These are phyloP conservation scores for Magnaporthiopsis rhizophila DNA, from an alignment of 2,329 filamentous ascomycete species.

Conservation along the genomic window DNA sequence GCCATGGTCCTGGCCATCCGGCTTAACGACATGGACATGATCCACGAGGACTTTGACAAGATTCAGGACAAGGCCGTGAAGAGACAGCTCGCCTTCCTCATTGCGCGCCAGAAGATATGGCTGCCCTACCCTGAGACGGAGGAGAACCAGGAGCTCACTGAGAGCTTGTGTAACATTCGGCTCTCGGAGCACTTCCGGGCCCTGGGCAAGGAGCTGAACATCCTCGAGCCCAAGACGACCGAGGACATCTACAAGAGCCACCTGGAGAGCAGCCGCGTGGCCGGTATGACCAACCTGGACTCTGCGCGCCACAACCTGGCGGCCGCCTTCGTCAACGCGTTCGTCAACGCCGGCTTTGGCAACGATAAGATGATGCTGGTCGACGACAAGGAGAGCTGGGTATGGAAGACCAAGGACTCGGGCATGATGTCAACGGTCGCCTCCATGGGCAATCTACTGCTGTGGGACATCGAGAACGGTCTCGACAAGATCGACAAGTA, in stretches of 20 bases:
- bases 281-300: slow-evolving; percentile 88
- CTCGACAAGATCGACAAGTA: slow-evolving; percentile 93
- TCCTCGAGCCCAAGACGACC: slow-evolving; percentile 90
- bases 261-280: slow-evolving; percentile 87
- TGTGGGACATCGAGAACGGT: slow-evolving; percentile 90
- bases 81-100: slow-evolving; percentile 90
- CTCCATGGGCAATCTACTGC: slow-evolving; percentile 80
- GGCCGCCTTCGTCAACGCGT: slow-evolving; percentile 92
- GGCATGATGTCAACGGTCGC: slow-evolving; percentile 96
- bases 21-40: slow-evolving; percentile 78
- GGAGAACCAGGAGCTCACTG: slow-evolving; percentile 66
- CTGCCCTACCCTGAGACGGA: slow-evolving; percentile 50
- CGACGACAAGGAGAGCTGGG: slow-evolving; percentile 85
- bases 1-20: slow-evolving; percentile 92
- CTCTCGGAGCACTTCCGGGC: slow-evolving; percentile 90
- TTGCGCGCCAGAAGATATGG: slow-evolving; percentile 84
- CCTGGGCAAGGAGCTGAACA: slow-evolving; percentile 91
- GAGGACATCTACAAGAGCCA: slow-evolving; percentile 99
- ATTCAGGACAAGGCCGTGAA: slow-evolving; percentile 75
- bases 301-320: slow-evolving; percentile 94
- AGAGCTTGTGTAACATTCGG: slow-evolving; percentile 81
- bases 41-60: slow-evolving; percentile 69
- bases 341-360: slow-evolving; percentile 91
- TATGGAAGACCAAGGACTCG: slow-evolving; percentile 98
- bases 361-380: slow-evolving; percentile 98